These are phyloP conservation scores for Rusavskia elegans DNA, from an alignment of 495 filamentous ascomycete genomes.

Conservation along the genomic window DNA sequence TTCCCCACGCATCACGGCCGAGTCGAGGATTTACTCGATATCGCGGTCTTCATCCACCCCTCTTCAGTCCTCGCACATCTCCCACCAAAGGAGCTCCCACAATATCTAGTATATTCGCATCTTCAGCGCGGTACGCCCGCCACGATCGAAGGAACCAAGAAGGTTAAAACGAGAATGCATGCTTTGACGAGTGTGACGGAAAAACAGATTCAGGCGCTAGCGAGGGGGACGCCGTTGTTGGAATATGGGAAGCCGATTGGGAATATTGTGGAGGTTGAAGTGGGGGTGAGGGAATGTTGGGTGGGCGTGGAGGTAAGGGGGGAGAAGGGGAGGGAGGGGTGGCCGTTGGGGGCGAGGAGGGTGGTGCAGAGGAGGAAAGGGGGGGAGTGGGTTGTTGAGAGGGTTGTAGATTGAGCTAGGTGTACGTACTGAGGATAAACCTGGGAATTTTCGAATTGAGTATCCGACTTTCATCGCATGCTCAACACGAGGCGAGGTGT, in stretches of 20 bases:
- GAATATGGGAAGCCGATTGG: constrained; percentile 78
- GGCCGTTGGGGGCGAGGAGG: constrained; percentile 71
- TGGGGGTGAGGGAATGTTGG: constrained; percentile 56
- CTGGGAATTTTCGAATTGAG: too few relatives aligned
- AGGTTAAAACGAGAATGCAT: constrained; percentile 76
- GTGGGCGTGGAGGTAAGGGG: constrained; percentile 59
- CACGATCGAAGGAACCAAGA: constrained; percentile 27
- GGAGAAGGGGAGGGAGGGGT: constrained; percentile 52
- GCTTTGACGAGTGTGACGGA: constrained; percentile 64
- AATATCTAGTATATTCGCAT: constrained; percentile 76
- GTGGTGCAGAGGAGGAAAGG: constrained; percentile 59
- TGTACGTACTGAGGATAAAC: too few relatives aligned
- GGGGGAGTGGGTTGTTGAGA: constrained; percentile 67
- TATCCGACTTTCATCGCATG: too few relatives aligned
- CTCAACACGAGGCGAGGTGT: too few relatives aligned
- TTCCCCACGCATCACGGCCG: constrained; percentile 47
- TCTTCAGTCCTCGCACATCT: constrained; percentile 60
- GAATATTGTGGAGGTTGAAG: constrained; percentile 50
- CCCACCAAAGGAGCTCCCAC: constrained; percentile 57
- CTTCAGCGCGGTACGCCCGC: constrained; percentile 53
- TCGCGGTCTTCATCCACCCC: constrained; percentile 71
- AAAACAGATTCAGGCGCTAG: constrained; percentile 60
- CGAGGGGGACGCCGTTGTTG: constrained; percentile 73
- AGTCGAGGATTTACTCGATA: constrained; percentile 31
- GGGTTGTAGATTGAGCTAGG: constrained; percentile 25